These are phyloP conservation scores for Chaetomiaceae sp. DNA, from an alignment of 2,329 filamentous ascomycete species.

Conservation along the genomic window DNA sequence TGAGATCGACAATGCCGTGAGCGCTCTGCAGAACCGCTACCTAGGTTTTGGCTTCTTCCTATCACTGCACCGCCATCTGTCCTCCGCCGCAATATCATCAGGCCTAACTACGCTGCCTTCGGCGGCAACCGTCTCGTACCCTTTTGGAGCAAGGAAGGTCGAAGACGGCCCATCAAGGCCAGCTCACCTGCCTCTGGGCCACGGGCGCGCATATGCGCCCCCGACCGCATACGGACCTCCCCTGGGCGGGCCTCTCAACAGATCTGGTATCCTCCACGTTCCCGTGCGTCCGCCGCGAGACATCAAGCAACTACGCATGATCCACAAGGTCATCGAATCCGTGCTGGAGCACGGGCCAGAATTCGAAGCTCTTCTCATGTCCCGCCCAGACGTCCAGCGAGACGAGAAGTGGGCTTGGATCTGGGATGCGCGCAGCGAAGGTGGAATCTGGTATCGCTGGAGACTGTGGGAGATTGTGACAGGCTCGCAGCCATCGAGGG, in stretches of 20 bases:
- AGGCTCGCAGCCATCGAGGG: constrained; percentile 46
- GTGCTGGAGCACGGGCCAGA: constrained; percentile 76
- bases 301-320: constrained; percentile 72
- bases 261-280: constrained; percentile 56
- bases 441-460: constrained; percentile 90
- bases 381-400: constrained; percentile 71
- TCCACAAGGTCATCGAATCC: constrained; percentile 82
- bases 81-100: constrained; percentile 62
- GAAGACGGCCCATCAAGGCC: constrained; percentile 36
- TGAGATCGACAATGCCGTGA: constrained; percentile 78
- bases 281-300: constrained; percentile 73
- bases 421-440: constrained; percentile 76
- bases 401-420: constrained; percentile 94
- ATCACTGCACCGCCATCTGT: constrained; percentile 75
- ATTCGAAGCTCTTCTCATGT: constrained; percentile 91
- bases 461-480: constrained; percentile 83
- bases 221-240: constrained; percentile 61
- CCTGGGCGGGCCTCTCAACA: constrained; percentile 38
- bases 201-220: constrained; percentile 67
- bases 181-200: constrained; percentile 37
- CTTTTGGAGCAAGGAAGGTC: constrained; percentile 72
- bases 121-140: constrained; percentile 49
- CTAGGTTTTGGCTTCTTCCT: constrained; percentile 81
- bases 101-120: constrained; percentile 38
- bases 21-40: constrained; percentile 74